Percentiles rank a stretch among this genome's conserved stretches.
phyloP scores from a whole-genome alignment of 2,329 filamentous ascomycete genomes.

The Stachybotrys elegans region DNA sequence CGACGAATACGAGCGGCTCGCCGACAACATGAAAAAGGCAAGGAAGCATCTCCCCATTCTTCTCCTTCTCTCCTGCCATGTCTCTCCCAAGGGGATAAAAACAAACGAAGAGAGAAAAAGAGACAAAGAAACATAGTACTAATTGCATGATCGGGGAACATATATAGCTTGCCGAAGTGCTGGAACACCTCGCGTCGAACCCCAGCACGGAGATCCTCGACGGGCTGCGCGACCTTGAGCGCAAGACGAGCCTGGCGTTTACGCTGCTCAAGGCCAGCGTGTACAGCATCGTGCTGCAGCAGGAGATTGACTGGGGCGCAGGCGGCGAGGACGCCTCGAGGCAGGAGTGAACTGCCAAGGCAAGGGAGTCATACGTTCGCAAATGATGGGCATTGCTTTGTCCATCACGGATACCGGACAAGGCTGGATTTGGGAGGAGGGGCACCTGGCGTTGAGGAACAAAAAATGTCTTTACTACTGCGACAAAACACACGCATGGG shows the following conservation, averaged over 20 bases:
- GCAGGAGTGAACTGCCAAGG: no score
- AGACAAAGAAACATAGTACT: no score
- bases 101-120: no score
- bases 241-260: conserved; percentile 92
- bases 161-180: conserved; percentile 51
- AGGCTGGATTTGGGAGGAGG: no score
- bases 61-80: not conserved
- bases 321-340: conserved; percentile 52
- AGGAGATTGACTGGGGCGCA: conserved; percentile 78
- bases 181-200: conserved; percentile 60
- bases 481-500: no score
- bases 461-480: no score
- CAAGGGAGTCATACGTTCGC: no score
- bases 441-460: no score
- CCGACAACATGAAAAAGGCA: conserved; percentile 89
- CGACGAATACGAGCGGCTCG: conserved; percentile 84
- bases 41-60: conserved; percentile 9
- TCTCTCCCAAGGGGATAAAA: no score
- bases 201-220: conserved; percentile 82
- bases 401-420: no score
- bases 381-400: no score
- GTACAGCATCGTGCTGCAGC: conserved; percentile 96
- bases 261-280: conserved; percentile 96
- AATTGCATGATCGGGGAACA: not conserved
- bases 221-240: conserved; percentile 78